Percentiles rank a stretch among this genome's conserved stretches.
Evolutionary conservation across 495 filamentous ascomycete species (phyloP).

Genomic region (Penicillium pulvis): DNA sequence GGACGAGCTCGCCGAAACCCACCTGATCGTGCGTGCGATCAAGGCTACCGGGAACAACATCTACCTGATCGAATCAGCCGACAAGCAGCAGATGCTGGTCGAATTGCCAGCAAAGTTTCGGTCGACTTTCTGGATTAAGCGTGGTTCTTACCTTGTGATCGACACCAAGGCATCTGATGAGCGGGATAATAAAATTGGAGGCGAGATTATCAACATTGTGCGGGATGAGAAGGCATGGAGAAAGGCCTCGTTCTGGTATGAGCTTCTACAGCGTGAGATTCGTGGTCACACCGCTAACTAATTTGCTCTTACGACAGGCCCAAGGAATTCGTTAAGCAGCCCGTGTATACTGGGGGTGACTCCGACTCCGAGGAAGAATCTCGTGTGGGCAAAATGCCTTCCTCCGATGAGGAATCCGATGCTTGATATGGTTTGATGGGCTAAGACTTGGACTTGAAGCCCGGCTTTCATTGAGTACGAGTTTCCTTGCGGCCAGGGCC

Average conservation of each 20-base stretch:
- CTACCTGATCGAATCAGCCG: constrained; percentile 69
- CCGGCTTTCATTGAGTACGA: constrained; percentile 25
- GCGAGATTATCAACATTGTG: constrained; percentile 92
- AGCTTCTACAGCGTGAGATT: constrained; percentile 8
- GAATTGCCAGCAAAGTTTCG: constrained; percentile 83
- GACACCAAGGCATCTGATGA: constrained; percentile 67
- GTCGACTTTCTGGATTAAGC: constrained; percentile 86
- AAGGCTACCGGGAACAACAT: constrained; percentile 87
- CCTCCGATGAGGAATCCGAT: constrained; percentile 62
- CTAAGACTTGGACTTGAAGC: constrained; percentile 8
- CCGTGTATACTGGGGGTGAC: constrained; percentile 30
- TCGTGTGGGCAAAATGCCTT: constrained; percentile 78
- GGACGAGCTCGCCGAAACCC: constrained; percentile 58
- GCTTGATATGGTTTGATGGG: constrained; percentile 20
- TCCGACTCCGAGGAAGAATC: constrained; percentile 73
- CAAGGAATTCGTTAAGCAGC: constrained; percentile 70
- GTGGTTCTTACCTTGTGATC: constrained; percentile 82
- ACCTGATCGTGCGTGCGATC: constrained; percentile 72
- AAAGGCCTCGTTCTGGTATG: constrained; percentile 86
- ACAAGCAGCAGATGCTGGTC: constrained; percentile 58
- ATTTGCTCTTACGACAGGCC: constrained; percentile 57
- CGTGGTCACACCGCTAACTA: constrained; percentile 18
- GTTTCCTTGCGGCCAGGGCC: constrained; percentile 17
- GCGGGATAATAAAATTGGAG: constrained; percentile 77
- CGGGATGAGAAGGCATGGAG: constrained; percentile 90